phyloP scores from a whole-genome alignment of 805 yeast species.

The Schwanniomyces pseudopolymorphus region DNA sequence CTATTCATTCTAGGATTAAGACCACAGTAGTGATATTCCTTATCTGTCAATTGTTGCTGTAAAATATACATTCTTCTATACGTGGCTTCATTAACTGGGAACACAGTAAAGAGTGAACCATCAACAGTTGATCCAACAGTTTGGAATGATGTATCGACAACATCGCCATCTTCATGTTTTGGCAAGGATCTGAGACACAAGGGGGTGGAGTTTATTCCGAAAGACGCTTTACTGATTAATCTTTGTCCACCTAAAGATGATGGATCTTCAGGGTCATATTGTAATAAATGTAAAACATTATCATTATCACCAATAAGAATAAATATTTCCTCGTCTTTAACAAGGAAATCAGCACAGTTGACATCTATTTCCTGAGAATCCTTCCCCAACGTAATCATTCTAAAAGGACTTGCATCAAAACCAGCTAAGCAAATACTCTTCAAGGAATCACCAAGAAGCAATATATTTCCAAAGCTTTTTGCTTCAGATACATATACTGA shows the following conservation, averaged over 20 bases:
- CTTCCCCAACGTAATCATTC: slow-evolving; percentile 76
- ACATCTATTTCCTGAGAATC: slow-evolving; percentile 66
- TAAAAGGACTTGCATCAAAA: slow-evolving; percentile 91
- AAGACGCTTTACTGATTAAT: slow-evolving; percentile 66
- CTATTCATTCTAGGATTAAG: slow-evolving; percentile 76
- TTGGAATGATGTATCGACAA: slow-evolving; percentile 44
- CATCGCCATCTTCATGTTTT: slow-evolving; percentile 27
- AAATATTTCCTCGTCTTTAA: slow-evolving; percentile 65
- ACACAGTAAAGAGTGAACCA: slow-evolving; percentile 73
- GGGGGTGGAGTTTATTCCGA: slow-evolving; percentile 63
- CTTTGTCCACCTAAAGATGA: slow-evolving; percentile 77
- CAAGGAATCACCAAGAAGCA: slow-evolving; percentile 78
- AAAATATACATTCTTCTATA: slow-evolving; percentile 81
- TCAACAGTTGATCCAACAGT: slow-evolving; percentile 72
- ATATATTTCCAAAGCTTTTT: slow-evolving; percentile 77
- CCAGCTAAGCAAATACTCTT: slow-evolving; percentile 81
- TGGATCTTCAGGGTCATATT: slow-evolving; percentile 92
- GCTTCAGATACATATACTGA: slow-evolving; percentile 75
- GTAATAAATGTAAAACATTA: slow-evolving; percentile 65
- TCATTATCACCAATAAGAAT: slow-evolving; percentile 69
- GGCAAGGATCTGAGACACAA: slow-evolving; percentile 52
- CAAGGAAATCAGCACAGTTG: slow-evolving; percentile 71
- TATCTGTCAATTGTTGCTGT: slow-evolving; percentile 84
- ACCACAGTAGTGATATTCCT: slow-evolving; percentile 71
- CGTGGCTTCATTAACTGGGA: slow-evolving; percentile 71